Conservation (phyloP, 2,329 filamentous ascomycete genomes). For the Stachybotrys chartarum region DNA sequence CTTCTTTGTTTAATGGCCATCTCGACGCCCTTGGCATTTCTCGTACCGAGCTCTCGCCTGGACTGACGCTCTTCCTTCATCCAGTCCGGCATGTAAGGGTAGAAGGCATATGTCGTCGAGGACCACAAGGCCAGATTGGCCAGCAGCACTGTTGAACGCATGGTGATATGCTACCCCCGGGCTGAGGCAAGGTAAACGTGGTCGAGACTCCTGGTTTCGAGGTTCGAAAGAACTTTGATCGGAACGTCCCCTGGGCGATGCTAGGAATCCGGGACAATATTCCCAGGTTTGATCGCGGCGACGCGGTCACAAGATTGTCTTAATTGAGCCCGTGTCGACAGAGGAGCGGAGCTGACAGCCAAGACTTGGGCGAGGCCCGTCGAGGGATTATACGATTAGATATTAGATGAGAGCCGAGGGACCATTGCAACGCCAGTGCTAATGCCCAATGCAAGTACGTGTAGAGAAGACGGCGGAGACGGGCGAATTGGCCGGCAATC, state of each 20-base stretch:
- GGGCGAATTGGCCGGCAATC: background rate
- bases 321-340: background rate
- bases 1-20: constrained; percentile 34
- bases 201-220: background rate
- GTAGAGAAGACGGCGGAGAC: background rate
- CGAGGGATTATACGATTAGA: constrained; percentile 6
- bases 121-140: constrained; percentile 42
- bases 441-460: constrained; percentile 1
- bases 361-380: background rate
- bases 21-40: constrained; percentile 19
- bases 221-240: background rate
- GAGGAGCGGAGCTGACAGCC: background rate
- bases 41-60: constrained; percentile 11
- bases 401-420: constrained; percentile 4
- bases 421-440: constrained; percentile 4
- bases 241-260: background rate
- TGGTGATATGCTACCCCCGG: constrained; percentile 15
- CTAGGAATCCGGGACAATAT: background rate
- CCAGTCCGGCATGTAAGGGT: constrained; percentile 34
- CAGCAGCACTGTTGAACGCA: constrained; percentile 32
- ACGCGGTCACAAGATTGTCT: background rate
- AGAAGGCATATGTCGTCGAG: constrained; percentile 39
- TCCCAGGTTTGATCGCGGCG: background rate
- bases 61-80: constrained; percentile 17
- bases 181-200: background rate